A percentile compares a stretch with the other conserved stretches of the same genome.
phyloP scores from a whole-genome alignment of 1,139 yeast genomes.

The Williopsis jadinii region DNA sequence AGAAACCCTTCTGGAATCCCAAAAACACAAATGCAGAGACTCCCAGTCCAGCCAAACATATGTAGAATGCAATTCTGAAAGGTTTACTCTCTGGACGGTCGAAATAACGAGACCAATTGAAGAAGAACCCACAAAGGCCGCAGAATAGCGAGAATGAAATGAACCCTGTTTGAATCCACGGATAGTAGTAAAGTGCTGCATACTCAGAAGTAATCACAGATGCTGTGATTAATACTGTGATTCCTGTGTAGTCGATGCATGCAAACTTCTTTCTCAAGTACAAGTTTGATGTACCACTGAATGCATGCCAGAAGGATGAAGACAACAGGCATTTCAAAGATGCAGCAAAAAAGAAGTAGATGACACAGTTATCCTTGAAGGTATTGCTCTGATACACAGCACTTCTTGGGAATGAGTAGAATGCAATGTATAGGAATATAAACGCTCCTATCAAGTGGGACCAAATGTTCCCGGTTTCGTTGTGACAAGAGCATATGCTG shows the following conservation, averaged over 20 bases:
- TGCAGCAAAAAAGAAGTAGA: constrained; percentile 61
- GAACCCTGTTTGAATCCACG: constrained; percentile 34
- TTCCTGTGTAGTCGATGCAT: constrained; percentile 93
- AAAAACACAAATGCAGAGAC: constrained; percentile 55
- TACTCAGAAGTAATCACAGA: constrained; percentile 84
- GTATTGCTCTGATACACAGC: constrained; percentile 33
- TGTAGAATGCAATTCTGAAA: constrained; percentile 74
- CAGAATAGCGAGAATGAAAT: constrained; percentile 56
- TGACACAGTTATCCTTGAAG: constrained; percentile 37
- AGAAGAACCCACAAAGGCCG: constrained; percentile 64
- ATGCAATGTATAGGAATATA: constrained; percentile 47
- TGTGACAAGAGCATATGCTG: constrained; percentile 63
- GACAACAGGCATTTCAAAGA: constrained; percentile 72
- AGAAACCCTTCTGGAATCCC: constrained; percentile 49
- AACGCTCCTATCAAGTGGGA: constrained; percentile 72
- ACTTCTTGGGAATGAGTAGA: constrained; percentile 56
- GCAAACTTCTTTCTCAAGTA: constrained; percentile 69
- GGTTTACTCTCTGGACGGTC: constrained; percentile 82
- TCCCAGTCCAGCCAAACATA: constrained; percentile 75
- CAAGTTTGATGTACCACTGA: constrained; percentile 67
- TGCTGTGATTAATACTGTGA: constrained; percentile 84
- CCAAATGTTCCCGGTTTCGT: constrained; percentile 93
- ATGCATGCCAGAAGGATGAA: constrained; percentile 89
- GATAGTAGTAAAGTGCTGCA: constrained; percentile 62
- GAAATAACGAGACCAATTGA: constrained; percentile 89